Base-by-base conservation (phyloP, 75 land plant species). In the Pinus tabuliformis region DNA sequence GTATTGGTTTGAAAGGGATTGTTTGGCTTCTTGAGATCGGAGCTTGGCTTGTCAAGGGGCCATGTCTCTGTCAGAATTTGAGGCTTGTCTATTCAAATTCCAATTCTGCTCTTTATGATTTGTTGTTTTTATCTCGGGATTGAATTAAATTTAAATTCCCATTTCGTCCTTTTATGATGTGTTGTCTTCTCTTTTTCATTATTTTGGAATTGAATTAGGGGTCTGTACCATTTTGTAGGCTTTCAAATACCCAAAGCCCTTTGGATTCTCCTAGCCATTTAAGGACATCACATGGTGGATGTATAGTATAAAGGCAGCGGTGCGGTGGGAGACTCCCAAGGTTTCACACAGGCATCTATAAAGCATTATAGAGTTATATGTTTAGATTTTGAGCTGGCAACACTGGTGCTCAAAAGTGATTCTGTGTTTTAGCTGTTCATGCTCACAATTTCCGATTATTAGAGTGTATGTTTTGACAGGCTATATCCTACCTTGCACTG, bases 251-350 rank as follows among this genome's bases (percentile, higher is more conserved):
- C 33, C 36, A 11, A 18, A n/a, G 42, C 22, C 22, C 36, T 45
- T 68, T 36, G 72, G 72, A 68, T 68, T 68, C 72, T 37, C 22
- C 42, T 9, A 30, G 4, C 49, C 52, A 33, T 68, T 68, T 39
- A 18, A 17, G 70, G 9, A 49, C 54, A 49, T 9, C 54, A 49
- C 54, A 49, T 49, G 33, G 12, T 2, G 1, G 54, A 9, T 8
- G 54, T 49, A 49, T 49, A 9, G 54, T 49, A 49, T 49, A 49
- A 49, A 49, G 54, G 49, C 7, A 45, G 49, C 49, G 49, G 49
- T 45, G 49, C 49, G 9, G 49, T 45, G 49, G 54, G 54, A 49
- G 54, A 49, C 54, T 49, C 54, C 54, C 54, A 49, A 49, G 54
- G 54, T 49, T 49, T 49, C 2, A 4, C 42, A 39, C 42, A 39